Percentiles rank a stretch among this genome's conserved stretches.
Evolutionary conservation across 345 rosid species (phyloP).

Genomic region (Heritiera littoralis): DNA sequence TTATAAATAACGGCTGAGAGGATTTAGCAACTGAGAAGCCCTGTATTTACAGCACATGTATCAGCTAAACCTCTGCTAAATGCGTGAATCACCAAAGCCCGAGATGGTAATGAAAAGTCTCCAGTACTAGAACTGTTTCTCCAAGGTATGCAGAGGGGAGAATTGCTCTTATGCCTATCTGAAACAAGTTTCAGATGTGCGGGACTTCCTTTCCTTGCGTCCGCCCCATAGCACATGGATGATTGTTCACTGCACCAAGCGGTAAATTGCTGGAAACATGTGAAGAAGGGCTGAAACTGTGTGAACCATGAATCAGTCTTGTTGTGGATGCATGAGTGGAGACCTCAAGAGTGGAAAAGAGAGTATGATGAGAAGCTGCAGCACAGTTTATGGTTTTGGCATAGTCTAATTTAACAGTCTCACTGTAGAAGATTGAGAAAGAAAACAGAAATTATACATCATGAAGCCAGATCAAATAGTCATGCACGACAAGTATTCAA

Average conservation of each 20-base stretch:
- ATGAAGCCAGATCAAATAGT: slow-evolving; percentile 3
- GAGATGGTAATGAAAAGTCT: neutral
- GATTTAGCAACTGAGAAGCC: neutral
- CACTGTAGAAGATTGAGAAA: slow-evolving; percentile 18
- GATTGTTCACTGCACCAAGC: slow-evolving; percentile 32
- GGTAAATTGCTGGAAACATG: slow-evolving; percentile 32
- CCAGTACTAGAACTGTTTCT: neutral
- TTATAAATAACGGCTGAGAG: neutral
- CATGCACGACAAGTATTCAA: neutral
- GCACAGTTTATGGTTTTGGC: slow-evolving; percentile 17
- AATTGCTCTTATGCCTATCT: neutral
- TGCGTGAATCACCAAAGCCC: neutral
- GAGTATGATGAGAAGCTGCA: slow-evolving; percentile 25
- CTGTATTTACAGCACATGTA: neutral
- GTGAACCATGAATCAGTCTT: slow-evolving; percentile 25
- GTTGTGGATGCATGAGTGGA: neutral
- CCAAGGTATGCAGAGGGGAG: neutral
- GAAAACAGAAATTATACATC: neutral
- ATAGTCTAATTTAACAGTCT: slow-evolving; percentile 17
- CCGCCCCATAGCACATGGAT: slow-evolving; percentile 32
- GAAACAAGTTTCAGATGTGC: slow-evolving; percentile 17
- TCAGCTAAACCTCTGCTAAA: neutral
- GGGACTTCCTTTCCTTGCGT: slow-evolving; percentile 38
- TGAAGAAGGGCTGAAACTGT: slow-evolving; percentile 31
- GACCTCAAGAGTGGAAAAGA: slow-evolving; percentile 25